These are phyloP conservation scores for Peronospora farinosa DNA, from an alignment of 352 stramenopile genomes.

Conservation along the genomic window DNA sequence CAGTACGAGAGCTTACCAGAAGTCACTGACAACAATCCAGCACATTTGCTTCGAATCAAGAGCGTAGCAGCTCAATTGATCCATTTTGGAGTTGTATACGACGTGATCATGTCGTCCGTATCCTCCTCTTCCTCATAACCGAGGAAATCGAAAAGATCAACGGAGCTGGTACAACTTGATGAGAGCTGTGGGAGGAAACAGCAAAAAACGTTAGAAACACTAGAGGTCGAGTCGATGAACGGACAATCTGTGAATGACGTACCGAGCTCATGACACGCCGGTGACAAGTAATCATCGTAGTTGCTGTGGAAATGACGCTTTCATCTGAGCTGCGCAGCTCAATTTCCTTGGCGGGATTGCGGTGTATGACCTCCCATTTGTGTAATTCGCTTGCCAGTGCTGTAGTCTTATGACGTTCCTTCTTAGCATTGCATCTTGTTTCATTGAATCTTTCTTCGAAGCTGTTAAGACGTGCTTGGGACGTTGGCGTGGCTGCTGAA, in stretches of 20 bases:
- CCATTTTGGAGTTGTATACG: slow-evolving; percentile 37
- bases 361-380: slow-evolving; percentile 6
- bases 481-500: slow-evolving; percentile 42
- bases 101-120: slow-evolving; percentile 27
- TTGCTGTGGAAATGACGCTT: slow-evolving; percentile 60
- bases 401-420: slow-evolving; percentile 12
- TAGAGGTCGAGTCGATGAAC: background rate
- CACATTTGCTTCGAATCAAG: background rate
- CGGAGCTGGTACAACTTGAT: slow-evolving; percentile 29
- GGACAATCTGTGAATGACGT: slow-evolving; percentile 16
- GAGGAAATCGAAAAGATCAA: slow-evolving; percentile 46
- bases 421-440: slow-evolving; percentile 5
- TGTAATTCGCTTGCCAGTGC: slow-evolving; percentile 4
- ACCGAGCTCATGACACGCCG: slow-evolving; percentile 57
- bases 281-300: slow-evolving; percentile 45
- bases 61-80: background rate
- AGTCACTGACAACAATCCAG: background rate
- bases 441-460: slow-evolving; percentile 18
- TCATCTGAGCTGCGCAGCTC: slow-evolving; percentile 34
- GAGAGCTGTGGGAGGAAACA: slow-evolving; percentile 15
- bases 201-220: slow-evolving; percentile 2
- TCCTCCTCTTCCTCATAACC: slow-evolving; percentile 53
- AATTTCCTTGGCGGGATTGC: slow-evolving; percentile 17
- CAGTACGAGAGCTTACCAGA: background rate
- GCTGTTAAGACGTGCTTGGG: slow-evolving; percentile 30